phyloP scores from a whole-genome alignment of 495 filamentous ascomycete species.

The Wilcoxina mikolae region DNA sequence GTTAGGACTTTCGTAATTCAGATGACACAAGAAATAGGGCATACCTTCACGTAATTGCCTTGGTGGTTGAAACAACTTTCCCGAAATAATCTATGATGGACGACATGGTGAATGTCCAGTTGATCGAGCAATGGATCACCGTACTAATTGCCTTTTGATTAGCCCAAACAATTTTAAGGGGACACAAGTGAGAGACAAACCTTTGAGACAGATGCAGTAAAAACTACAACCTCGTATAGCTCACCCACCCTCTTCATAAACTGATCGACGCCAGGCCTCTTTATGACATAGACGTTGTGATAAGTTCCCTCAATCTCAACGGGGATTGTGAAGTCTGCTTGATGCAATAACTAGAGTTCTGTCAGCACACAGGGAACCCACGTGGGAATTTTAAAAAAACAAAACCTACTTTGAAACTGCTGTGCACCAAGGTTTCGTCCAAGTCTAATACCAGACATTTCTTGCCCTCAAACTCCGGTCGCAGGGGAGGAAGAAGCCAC shows the following conservation, averaged over 20 bases:
- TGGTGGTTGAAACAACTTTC: constrained; percentile 99
- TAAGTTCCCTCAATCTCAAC: constrained; percentile 98
- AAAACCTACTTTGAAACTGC: constrained; percentile 82
- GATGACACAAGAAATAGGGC: no score
- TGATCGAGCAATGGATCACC: constrained; percentile 94
- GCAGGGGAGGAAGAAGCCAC: constrained; percentile 64
- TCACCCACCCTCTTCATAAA: constrained; percentile 99
- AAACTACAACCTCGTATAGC: constrained; percentile 95
- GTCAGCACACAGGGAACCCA: no score
- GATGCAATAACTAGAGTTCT: constrained; percentile 83
- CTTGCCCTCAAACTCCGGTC: constrained; percentile 60
- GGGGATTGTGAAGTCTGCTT: constrained; percentile 97
- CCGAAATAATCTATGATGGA: constrained; percentile 90
- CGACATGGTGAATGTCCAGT: constrained; percentile 89
- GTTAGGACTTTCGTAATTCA: constrained; percentile 16
- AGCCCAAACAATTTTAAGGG: background rate
- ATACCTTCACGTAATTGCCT: constrained; percentile 92
- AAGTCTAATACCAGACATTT: constrained; percentile 95
- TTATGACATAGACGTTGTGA: constrained; percentile 99
- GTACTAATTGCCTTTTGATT: constrained; percentile 43
- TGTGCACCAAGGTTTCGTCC: constrained; percentile 97
- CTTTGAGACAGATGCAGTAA: constrained; percentile 97
- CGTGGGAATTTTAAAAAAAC: no score
- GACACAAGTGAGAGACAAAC: constrained; percentile 32
- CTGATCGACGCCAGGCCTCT: constrained; percentile 88